Base-by-base conservation (phyloP, 257 asterid species). In the Coffea eugenioides region DNA sequence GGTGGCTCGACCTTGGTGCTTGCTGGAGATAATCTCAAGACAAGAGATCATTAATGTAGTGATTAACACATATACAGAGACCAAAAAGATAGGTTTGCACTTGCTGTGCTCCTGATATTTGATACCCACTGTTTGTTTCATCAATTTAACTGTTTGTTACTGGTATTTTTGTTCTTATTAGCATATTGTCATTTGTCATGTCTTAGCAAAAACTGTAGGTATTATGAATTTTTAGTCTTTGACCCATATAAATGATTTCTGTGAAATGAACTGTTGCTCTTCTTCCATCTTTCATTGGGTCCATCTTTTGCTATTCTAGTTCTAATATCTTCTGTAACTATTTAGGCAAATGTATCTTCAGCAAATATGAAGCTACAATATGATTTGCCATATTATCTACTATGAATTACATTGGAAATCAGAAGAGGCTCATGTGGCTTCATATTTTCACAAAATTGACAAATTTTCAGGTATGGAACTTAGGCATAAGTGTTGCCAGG, bases 1-100 rank as follows among this genome's bases (percentile, higher is more conserved):
- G 85, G 97, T 89, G 81, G 89, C 89, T 87, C 96, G 98, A 80
- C 89, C 96, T 13, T 94, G 99, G 99, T 89, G 90, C 88, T 88
- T 94, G 85, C 82, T 83, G 88, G 99, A 96, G 86, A 87, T 92
- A 56, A 77, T 91, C 77, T 90, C 97, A 57, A 86, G 90, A 82
- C 86, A 84, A 16, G 95, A 96, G 87, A 96, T 91, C 80, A 90
- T 91, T 76, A 87, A 83, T 61, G 83, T 88, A 65, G 88, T 91
- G 78, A 85, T 92, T 31, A 85, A 96, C 77, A 77, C 96, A 69
- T 85, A 73, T 68, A 80, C 85, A 46, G 99, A 96, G 88, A 90
- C 94, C 69, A 83, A 69, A 43, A 96, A 96, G 88, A 91, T 90
- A 81, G 99, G 99, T 94, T 25, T 10, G 87, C 81, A 69, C 57